Evolutionary conservation across 495 filamentous ascomycete species (phyloP), one percentile per base, ranked within the genome.

Genomic region (Pyrenula massariospora): DNA sequence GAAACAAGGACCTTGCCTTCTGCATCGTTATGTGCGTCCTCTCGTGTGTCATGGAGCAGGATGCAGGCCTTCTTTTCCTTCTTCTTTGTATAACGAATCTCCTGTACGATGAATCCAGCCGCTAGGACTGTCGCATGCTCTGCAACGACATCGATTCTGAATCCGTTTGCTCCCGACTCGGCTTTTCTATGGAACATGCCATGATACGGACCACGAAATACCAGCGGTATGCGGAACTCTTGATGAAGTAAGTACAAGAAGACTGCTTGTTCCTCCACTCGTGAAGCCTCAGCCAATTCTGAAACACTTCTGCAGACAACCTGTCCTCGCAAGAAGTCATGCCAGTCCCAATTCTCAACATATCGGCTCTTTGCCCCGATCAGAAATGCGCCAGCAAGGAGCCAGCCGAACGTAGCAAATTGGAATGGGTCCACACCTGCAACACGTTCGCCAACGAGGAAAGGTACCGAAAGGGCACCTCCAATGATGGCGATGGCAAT

Each of bases 391-490:
- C 57, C 69, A 1, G 67, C 62, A 10, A 71, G 24, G 1, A 67
- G 55, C 67, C 69, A 72, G 25, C 55, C 49, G 53, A 62, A 71
- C 2, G 57, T 65, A 0, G 69, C 63, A 57, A 71, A 61, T 49
- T 70, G 63, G 62, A 67, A 72, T 0, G 69, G 70, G 52, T 71
- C 69, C 1, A 72, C 69, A 19, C 57, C 68, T 10, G 12, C 15
- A 53, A 71, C 62, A 10, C 66, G 53, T 0, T 57, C 12, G 10
- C 57, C 55, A 12, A 70, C 65, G 1, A 54, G 54, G 10, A 65
- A 56, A 10, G 62, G 64, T 21, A 68, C 54, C 10, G 25, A 57
- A 24, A 62, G 22, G 22, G 58, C 59, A n/a, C 60, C 60, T 0
- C 61, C 25, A 8, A 60, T 50, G 21, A 60, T 25, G 25, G 55